Evolutionary conservation across 495 filamentous ascomycete species (phyloP), one percentile per base, ranked within the genome.

Genomic region (Penicillium crystallinum): DNA sequence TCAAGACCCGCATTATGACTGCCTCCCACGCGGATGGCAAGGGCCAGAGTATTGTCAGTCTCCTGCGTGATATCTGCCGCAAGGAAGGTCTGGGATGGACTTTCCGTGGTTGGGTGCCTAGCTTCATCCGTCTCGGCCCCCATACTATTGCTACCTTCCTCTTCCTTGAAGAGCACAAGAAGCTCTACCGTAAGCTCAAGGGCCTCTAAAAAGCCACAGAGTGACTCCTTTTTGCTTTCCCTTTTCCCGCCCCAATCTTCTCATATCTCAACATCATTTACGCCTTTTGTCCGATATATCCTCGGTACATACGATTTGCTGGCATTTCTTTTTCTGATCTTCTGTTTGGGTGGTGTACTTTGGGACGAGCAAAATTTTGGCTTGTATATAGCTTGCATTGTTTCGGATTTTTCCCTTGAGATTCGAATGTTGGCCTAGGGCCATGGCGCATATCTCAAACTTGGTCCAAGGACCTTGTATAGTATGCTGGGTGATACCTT

Each of bases 51-150:
- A 73, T 92, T 15, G 55, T 75, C 6, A 65, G 73, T 42, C 57
- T 91, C 17, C 62, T 95, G 56, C 64, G 70, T 6, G 84, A 90
- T 34, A 87, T 91, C 25, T 85, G 83, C 54, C 81, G 77, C 56
- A 79, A 82, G 46, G 91, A 98, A 66, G 92, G 92, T 23, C 66
- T 89, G 39, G 67, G 74, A 1, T 98, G 93, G 93, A 88, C 91
- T 80, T 97, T 97, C 70, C 85, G 86, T 63, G 93, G 93, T n/a
- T 98, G 93, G 93, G 86, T 96, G 38, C 93, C 93, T 9, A 93
- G 89, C 61, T 98, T 98, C 66, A 83, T 96, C 50, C 79, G 93
- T n/a, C 63, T 98, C 50, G 95, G 86, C 21, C 86, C 86, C 36
- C 93, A 98, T 77, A 98, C 93, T 3, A 90, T 97, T 62, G 85